phyloP scores from a whole-genome alignment of 345 rosid genomes.

The Gossypium anomalum region DNA sequence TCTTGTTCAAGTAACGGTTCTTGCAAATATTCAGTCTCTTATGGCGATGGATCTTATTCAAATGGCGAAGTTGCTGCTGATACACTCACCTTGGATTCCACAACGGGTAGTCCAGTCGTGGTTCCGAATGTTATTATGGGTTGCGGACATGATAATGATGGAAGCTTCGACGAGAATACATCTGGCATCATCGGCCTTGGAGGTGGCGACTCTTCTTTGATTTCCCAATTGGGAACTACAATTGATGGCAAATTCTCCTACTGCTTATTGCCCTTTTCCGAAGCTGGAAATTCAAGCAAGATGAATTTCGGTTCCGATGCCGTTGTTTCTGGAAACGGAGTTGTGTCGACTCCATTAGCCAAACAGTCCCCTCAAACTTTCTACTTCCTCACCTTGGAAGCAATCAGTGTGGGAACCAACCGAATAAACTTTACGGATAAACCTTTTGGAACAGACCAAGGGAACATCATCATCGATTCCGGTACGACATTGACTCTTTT shows the following conservation, averaged over 20 bases:
- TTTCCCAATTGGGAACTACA: slow-evolving; percentile 40
- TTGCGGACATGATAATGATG: slow-evolving; percentile 49
- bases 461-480: slow-evolving; percentile 61
- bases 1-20: background rate
- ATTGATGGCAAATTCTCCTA: slow-evolving; percentile 55
- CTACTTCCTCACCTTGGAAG: slow-evolving; percentile 40
- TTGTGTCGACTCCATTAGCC: slow-evolving; percentile 42
- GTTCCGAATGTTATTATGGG: slow-evolving; percentile 38
- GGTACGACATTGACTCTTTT: slow-evolving; percentile 54
- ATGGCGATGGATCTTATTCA: slow-evolving; percentile 38
- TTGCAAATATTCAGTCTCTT: slow-evolving; percentile 28
- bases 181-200: slow-evolving; percentile 65
- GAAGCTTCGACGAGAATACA: slow-evolving; percentile 34
- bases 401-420: slow-evolving; percentile 40
- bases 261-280: slow-evolving; percentile 45
- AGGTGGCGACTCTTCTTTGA: slow-evolving; percentile 42
- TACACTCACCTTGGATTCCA: slow-evolving; percentile 40
- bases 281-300: slow-evolving; percentile 30
- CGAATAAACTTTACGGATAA: slow-evolving; percentile 27
- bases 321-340: slow-evolving; percentile 35
- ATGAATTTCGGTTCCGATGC: slow-evolving; percentile 51
- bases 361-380: slow-evolving; percentile 31
- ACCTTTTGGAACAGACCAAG: slow-evolving; percentile 16
- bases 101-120: slow-evolving; percentile 30
- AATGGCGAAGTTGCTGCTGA: slow-evolving; percentile 44